Conservation (phyloP, 805 yeast genomes). For the Starmerella vitae region DNA sequence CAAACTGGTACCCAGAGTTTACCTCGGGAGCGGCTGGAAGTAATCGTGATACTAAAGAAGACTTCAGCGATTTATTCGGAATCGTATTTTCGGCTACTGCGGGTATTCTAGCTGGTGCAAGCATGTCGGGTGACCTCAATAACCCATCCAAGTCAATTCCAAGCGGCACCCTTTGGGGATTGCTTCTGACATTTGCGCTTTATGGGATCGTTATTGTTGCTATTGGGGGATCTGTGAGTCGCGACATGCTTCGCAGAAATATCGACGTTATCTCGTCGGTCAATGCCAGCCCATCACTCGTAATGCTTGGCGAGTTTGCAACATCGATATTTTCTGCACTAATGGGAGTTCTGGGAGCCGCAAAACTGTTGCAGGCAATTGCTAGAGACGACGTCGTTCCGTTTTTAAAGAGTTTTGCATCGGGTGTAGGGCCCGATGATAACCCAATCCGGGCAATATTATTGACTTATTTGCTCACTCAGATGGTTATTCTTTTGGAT, state of each 20-base stretch:
- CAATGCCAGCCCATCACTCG: constrained; percentile 50
- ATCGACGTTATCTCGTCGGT: constrained; percentile 77
- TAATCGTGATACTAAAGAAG: constrained; percentile 45
- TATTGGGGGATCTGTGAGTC: constrained; percentile 67
- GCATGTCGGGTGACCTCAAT: constrained; percentile 88
- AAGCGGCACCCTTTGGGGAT: constrained; percentile 79
- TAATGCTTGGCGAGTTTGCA: constrained; percentile 79
- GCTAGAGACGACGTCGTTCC: constrained; percentile 84
- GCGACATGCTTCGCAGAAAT: constrained; percentile 62
- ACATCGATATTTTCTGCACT: constrained; percentile 86
- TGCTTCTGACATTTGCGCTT: constrained; percentile 58
- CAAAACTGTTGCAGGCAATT: constrained; percentile 79
- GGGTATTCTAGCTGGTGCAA: constrained; percentile 96
- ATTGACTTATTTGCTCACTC: constrained; percentile 72
- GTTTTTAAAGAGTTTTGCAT: constrained; percentile 48
- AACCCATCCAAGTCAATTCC: constrained; percentile 87
- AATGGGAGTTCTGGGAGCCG: constrained; percentile 94
- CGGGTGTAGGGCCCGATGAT: constrained; percentile 37
- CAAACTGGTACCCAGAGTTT: constrained; percentile 64
- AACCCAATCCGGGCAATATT: constrained; percentile 50
- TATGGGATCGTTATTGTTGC: constrained; percentile 72
- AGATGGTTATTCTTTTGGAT: constrained; percentile 73
- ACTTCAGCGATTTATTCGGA: constrained; percentile 77
- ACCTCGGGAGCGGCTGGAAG: constrained; percentile 92
- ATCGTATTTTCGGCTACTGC: constrained; percentile 97